Base-by-base conservation (phyloP, 331 rosid genomes). In the Malus hybrid region DNA sequence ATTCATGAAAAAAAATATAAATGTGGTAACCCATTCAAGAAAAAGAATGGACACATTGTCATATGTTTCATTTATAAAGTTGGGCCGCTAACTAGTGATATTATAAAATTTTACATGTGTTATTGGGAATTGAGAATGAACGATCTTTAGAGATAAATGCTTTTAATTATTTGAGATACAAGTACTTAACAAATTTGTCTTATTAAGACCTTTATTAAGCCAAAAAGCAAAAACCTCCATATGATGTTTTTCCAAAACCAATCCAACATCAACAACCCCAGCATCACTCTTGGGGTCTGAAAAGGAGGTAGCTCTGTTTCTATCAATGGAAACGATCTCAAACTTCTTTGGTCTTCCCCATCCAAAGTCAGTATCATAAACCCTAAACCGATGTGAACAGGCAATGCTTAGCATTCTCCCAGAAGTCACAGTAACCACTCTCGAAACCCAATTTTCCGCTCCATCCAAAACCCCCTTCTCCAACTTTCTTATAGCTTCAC, bases 321-420 rank as follows among this genome's bases (percentile, higher is more conserved):
- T 75, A 18, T 85, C 87, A 39, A 79, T 55, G 0, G 87, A 83
- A 5, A 52, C 52, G n/a, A 80, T 42, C 72, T 85, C 92, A 12
- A 77, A 84, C 73, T 80, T 88, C 5, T 10, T 67, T 2, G 90
- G 87, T 56, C 31, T 78, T 70, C 88, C 90, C 86, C 83, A 88
- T 0, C 88, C 88, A 71, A 86, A 88, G 71, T 84, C 85, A 5
- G 69, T 50, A 20, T 14, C 74, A 55, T 86, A 86, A 39, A 83
- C 62, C 39, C 80, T 16, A 55, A 55, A 55, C 27, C 60, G 60
- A 19, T 5, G 3, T 6, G 22, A 55, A 55, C 60, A 24, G 19
- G 60, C 60, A 55, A 55, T 2, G 20, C 9, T 19, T 1, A 12
- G 1, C 18, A 11, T 48, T 14, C 56, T 50, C 56, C 1, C n/a